A percentile compares a stretch with the other conserved stretches of the same genome.
phyloP scores from a whole-genome alignment of 345 rosid genomes.

The Populus davidiana region DNA sequence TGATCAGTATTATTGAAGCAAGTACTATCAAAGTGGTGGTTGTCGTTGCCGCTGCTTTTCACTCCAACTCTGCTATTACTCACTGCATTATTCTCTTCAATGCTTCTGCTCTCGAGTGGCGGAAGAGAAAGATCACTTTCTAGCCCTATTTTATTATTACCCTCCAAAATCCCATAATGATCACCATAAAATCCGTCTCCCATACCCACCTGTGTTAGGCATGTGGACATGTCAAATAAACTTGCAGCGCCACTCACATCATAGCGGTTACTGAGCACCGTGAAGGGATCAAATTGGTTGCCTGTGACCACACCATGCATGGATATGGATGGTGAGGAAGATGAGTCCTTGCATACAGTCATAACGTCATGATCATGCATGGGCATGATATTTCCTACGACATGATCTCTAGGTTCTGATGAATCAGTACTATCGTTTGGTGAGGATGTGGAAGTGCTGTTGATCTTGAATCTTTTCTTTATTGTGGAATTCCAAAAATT shows the following conservation, averaged over 20 bases:
- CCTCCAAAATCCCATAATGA: conserved; percentile 41
- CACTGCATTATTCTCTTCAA: conserved; percentile 4
- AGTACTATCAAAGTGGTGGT: conserved; percentile 40
- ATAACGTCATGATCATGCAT: conserved; percentile 47
- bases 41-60: conserved; percentile 44
- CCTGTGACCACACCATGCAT: conserved; percentile 33
- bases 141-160: conserved; percentile 28
- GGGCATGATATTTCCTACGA: conserved; percentile 35
- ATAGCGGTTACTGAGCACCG: conserved; percentile 25
- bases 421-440: conserved; percentile 54
- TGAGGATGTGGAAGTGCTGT: conserved; percentile 37
- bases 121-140: conserved; percentile 56
- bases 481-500: conserved; percentile 90
- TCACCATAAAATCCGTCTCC: conserved; percentile 36
- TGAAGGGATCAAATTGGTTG: conserved; percentile 47
- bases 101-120: conserved; percentile 37
- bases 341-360: conserved; percentile 49
- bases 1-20: conserved; percentile 47
- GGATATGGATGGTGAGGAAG: conserved; percentile 45
- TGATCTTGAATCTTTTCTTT: conserved; percentile 62
- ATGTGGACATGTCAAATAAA: conserved; percentile 35
- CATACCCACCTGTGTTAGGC: conserved; percentile 28
- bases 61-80: conserved; percentile 27
- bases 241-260: conserved; percentile 36
- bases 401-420: conserved; percentile 42